Evolutionary conservation across 371 early-diverging fungal species (phyloP), one percentile per base, ranked within the genome.

Genomic region (Mortierella polycephala): DNA sequence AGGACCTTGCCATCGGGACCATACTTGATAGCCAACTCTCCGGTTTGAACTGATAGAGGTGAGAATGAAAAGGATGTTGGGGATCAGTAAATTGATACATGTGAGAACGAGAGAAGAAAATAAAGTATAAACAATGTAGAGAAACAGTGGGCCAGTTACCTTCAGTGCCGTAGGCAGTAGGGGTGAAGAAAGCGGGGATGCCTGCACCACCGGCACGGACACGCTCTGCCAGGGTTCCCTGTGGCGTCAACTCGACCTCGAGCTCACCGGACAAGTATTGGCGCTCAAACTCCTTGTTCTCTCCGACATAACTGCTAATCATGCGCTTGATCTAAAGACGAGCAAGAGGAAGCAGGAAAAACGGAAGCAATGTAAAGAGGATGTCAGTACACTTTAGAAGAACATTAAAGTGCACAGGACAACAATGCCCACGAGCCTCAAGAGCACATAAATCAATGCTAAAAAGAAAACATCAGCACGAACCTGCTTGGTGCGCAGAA

Each of bases 241-340:
- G 92, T 7, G 92, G 92, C 14, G 85, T 83, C 56, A 91, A 82
- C 81, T 90, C 89, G 46, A 91, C 91, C 64, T 92, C 93, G n/a
- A 91, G 85, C 68, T 90, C 92, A 10, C 93, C 93, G 60, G 81
- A 82, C 37, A 92, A 83, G 64, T 92, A 92, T 70, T 90, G 91
- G 13, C 88, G 81, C 61, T 88, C 90, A 81, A 92, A 92, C 75
- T 89, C 90, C 58, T 86, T 85, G 85, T 92, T 92, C 67, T 92
- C 91, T 50, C 91, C 92, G 12, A 91, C 91, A 60, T 92, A 92
- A 63, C 85, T 85, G 44, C 85, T 83, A 56, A 92, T 84, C 92
- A 92, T 92, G 56, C 90, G 86, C 72, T 90, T 90, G 83, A 92
- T 85, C 86, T 81, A 69, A 13, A 51, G 30, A 39, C 18, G 14